Conservation (phyloP, 306 rosid species). For the Dryas alaskensis region DNA sequence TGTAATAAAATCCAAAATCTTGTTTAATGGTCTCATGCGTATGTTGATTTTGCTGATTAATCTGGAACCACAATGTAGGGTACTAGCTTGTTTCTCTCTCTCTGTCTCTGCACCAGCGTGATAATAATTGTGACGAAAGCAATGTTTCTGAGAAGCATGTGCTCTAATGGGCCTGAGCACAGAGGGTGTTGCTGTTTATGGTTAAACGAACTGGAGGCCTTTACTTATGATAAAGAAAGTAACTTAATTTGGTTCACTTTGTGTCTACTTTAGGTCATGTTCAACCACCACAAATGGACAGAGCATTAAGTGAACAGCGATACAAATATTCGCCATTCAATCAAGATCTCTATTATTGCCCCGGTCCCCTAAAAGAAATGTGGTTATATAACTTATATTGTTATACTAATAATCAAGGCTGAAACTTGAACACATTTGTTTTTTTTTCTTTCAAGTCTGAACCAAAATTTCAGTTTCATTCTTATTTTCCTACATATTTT, state of each 20-base stretch:
- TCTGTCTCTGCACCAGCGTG: neutral
- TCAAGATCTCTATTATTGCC: neutral
- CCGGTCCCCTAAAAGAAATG: no score
- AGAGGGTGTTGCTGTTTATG: slow-evolving; percentile 8
- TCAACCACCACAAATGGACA: slow-evolving; percentile 40
- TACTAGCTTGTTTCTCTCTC: no score
- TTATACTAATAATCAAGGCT: no score
- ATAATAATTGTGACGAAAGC: slow-evolving; percentile 1
- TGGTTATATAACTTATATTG: no score
- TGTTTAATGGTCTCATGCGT: neutral
- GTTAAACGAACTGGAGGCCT: neutral
- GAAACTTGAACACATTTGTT: no score
- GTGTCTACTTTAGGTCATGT: slow-evolving; percentile 22
- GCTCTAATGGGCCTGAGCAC: slow-evolving; percentile 1
- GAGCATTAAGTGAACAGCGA: slow-evolving; percentile 27
- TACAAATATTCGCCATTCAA: slow-evolving; percentile 26
- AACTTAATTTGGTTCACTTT: slow-evolving; percentile 18
- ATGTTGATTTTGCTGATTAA: neutral
- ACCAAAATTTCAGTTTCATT: no score
- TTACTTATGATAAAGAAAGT: slow-evolving; percentile 3
- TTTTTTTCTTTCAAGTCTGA: no score
- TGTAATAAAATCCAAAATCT: neutral
- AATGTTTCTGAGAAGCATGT: slow-evolving; percentile 5
- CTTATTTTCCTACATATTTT: no score
- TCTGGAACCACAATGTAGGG: neutral